Base-by-base conservation (phyloP, 352 stramenopile genomes). In the Globisporangium solare region DNA sequence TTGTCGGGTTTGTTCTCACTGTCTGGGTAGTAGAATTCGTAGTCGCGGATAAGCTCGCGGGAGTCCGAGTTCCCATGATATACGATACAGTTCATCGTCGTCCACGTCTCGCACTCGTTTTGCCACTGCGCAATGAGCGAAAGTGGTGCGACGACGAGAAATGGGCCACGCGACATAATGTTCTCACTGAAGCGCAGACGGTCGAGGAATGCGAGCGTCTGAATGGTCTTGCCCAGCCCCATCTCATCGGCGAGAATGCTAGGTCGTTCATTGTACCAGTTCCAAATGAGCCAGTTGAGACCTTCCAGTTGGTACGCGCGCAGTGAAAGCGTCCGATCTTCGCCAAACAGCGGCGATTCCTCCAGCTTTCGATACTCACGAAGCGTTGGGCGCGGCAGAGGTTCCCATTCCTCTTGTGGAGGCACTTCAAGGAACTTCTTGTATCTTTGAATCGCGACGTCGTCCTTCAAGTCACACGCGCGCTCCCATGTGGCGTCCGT, bases 41-140 rank as follows among this genome's bases (percentile, higher is more conserved):
- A 94, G 43, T 98, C 78, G 10, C 97, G 88, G 48, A 99, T 98
- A 39, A 97, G 77, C 47, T 97, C 83, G 10, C 98, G 85, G 27
- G 97, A 86, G 14, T 89, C 84, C 7, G 86, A 87, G 58, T 89
- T 96, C 35, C 98, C 98, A 74, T 99, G 97, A 62, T 99, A 99
- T 1, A 99, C 89, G 50, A 99, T 89, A 43, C 95, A 98, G 73
- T 99, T 99, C 68, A 99, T 95, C 45, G 95, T 87, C 0, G 97
- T 99, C 98, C 98, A 99, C 37, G 75, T 94, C 51, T 98, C 84
- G 64, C 99, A 99, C 75, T 99, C 98, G 52, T 97, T 95, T 62
- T 99, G 81, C 98, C 98, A 99, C 65, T 99, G 97, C n/a, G 92
- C 83, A 54, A 99, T 95, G 1, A 98, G 97, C 22, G 95, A 99